Conservation (phyloP, 139 green algal species). For the Micractinium sp. region DNA sequence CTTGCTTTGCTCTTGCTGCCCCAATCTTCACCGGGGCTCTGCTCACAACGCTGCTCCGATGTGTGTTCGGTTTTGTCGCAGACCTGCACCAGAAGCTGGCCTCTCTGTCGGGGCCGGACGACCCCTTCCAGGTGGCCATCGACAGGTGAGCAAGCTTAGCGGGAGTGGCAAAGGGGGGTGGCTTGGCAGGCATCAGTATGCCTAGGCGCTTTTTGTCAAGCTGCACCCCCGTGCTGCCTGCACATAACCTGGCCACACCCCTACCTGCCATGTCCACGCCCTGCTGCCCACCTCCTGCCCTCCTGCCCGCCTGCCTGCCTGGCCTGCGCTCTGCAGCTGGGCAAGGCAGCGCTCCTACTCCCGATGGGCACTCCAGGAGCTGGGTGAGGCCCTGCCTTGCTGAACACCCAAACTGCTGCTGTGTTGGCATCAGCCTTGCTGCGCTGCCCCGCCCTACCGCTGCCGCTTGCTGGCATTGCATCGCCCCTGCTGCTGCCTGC, state of each 20-base stretch:
- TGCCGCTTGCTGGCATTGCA: background rate
- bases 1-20: too few relatives aligned
- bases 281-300: background rate
- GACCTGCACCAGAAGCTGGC: background rate
- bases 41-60: background rate
- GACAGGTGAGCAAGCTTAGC: background rate
- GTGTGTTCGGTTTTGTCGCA: background rate
- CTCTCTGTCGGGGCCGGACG: background rate
- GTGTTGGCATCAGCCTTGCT: background rate
- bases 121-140: background rate
- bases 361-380: conserved; percentile 59
- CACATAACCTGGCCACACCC: background rate
- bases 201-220: background rate
- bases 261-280: background rate
- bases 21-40: too few relatives aligned
- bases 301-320: background rate
- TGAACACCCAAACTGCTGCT: background rate
- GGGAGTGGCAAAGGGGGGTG: background rate
- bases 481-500: background rate
- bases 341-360: conserved; percentile 57
- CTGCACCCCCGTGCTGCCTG: background rate
- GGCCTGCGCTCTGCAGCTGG: conserved; percentile 52
- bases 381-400: conserved; percentile 18
- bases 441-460: too few relatives aligned
- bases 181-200: background rate